A percentile compares a stretch with the other conserved stretches of the same genome.
These are phyloP conservation scores for Kwoniella mangroviensis DNA, from an alignment of 768 basidiomycete species.

Conservation along the genomic window DNA sequence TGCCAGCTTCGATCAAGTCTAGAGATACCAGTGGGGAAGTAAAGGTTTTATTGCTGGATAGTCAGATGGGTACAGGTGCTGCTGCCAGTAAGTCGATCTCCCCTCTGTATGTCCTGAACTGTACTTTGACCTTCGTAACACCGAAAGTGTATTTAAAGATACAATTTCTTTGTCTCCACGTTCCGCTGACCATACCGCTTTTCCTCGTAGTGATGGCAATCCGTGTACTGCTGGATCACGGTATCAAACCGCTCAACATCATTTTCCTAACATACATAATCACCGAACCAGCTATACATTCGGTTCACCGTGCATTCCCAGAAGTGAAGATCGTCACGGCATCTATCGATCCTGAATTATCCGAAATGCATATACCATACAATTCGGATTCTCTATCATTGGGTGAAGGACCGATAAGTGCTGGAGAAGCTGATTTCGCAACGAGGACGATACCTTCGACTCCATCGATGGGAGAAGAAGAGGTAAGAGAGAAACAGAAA, in stretches of 20 bases:
- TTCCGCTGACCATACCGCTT: too few relatives aligned
- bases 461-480: not conserved
- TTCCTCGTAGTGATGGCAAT: constrained; percentile 78
- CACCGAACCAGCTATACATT: constrained; percentile 76
- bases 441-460: constrained; percentile 23
- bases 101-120: too few relatives aligned
- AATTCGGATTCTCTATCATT: constrained; percentile 32
- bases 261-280: constrained; percentile 90
- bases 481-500: not conserved
- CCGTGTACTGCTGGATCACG: constrained; percentile 89
- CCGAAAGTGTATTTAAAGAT: too few relatives aligned
- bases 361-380: constrained; percentile 61
- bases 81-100: constrained; percentile 58
- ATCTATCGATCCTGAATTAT: constrained; percentile 76
- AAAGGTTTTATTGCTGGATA: constrained; percentile 87
- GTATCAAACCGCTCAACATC: constrained; percentile 68
- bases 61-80: constrained; percentile 93
- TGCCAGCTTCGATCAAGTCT: constrained; percentile 75
- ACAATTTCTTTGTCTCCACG: too few relatives aligned
- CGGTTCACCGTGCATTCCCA: constrained; percentile 83
- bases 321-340: constrained; percentile 80
- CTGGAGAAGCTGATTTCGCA: constrained; percentile 51
- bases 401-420: constrained; percentile 32
- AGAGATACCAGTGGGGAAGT: constrained; percentile 69
- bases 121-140: too few relatives aligned